Evolutionary conservation across 1,139 yeast species (phyloP).

Genomic region (Taphrina betulina): DNA sequence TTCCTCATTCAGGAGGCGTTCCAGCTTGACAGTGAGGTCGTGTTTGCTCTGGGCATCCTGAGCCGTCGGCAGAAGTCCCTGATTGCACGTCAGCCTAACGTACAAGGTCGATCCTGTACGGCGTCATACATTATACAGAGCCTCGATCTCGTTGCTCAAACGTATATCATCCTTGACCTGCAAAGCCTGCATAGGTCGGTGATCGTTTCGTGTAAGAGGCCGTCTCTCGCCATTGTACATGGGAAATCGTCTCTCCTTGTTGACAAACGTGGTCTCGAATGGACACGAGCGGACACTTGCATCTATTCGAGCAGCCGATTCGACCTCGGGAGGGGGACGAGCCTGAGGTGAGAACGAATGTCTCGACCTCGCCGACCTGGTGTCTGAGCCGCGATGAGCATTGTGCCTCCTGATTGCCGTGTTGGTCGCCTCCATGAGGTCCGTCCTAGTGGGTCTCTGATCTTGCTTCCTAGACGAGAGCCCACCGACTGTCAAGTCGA

Average conservation of each 20-base stretch:
- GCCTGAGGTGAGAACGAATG: background rate
- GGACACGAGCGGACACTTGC: background rate
- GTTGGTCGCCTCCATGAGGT: background rate
- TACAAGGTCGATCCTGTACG: background rate
- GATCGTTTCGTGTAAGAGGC: background rate
- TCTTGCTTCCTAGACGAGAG: too few relatives aligned
- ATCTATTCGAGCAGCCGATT: background rate
- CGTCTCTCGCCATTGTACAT: constrained; percentile 20
- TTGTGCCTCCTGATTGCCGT: background rate
- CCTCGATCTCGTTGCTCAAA: background rate
- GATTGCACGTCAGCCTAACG: background rate
- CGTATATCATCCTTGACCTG: background rate
- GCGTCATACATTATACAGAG: constrained; percentile 7
- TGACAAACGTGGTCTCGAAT: constrained; percentile 14
- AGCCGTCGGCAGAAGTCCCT: constrained; percentile 11
- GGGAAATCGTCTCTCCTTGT: constrained; percentile 8
- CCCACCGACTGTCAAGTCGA: too few relatives aligned
- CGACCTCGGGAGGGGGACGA: background rate
- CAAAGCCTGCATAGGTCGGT: background rate
- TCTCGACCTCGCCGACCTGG: background rate
- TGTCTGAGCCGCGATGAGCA: background rate
- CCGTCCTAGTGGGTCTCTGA: background rate
- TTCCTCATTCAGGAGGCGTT: constrained; percentile 36
- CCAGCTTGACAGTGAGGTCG: constrained; percentile 29
- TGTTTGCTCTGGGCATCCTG: constrained; percentile 13